phyloP scores from a whole-genome alignment of 1,284 basidiomycete species.

The Amylostereum areolatum region DNA sequence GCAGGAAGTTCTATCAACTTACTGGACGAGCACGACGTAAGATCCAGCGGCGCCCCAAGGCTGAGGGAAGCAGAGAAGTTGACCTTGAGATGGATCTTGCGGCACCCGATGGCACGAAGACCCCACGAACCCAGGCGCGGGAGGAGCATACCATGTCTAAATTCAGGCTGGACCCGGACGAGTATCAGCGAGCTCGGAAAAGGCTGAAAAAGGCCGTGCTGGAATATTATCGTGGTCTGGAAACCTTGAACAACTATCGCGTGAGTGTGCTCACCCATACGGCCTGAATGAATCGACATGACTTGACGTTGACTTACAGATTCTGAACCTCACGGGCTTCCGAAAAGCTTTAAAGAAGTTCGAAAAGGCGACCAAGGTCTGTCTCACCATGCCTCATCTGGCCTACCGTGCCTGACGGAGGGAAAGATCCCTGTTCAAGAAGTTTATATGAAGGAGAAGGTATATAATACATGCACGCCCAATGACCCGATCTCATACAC shows the following conservation, averaged over 20 bases:
- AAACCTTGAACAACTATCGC: conserved; percentile 83
- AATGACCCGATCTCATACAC: too few species aligned
- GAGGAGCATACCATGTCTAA: too few species aligned
- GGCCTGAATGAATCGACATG: neutral
- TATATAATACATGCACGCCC: conserved; percentile 19
- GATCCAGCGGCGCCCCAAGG: too few species aligned
- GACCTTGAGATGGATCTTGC: too few species aligned
- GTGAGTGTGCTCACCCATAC: conserved; percentile 35
- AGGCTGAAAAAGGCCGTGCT: conserved; percentile 77
- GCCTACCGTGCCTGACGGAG: neutral
- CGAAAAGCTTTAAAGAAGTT: conserved; percentile 93
- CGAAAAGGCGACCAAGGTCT: conserved; percentile 75
- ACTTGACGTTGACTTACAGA: conserved; percentile 32
- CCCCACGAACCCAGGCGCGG: too few species aligned
- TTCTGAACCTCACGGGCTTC: conserved; percentile 87
- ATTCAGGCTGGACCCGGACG: conserved; percentile 44
- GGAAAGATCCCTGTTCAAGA: conserved; percentile 53
- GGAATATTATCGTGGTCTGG: conserved; percentile 81
- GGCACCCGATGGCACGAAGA: too few species aligned
- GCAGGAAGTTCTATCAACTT: too few species aligned
- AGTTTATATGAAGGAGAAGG: conserved; percentile 74
- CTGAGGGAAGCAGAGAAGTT: too few species aligned
- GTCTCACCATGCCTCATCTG: conserved; percentile 5
- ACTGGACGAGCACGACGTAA: too few species aligned
- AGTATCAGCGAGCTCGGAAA: conserved; percentile 79